These are phyloP conservation scores for Pyrus communis DNA, from an alignment of 306 rosid species.

Conservation along the genomic window DNA sequence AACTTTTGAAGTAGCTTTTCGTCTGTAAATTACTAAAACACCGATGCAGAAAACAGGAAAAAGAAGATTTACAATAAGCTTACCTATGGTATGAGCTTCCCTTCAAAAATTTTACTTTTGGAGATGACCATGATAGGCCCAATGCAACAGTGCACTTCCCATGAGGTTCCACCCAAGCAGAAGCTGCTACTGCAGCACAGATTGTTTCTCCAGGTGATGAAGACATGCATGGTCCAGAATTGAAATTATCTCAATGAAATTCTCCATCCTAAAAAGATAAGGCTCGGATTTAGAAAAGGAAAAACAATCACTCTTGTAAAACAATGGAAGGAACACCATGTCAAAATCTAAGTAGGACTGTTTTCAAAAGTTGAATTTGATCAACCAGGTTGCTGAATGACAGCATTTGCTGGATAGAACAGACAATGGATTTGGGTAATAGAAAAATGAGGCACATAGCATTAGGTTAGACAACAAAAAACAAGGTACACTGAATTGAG, in stretches of 20 bases:
- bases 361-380: not conserved
- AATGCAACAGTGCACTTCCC: slow-evolving; percentile 94
- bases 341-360: not conserved
- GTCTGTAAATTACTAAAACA: not conserved
- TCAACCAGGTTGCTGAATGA: not conserved
- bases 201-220: slow-evolving; percentile 88
- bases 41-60: slow-evolving; percentile 8
- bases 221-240: slow-evolving; percentile 75
- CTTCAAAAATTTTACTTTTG: slow-evolving; percentile 81
- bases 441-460: not conserved
- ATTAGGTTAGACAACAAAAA: slow-evolving; percentile 5
- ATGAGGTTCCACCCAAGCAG: slow-evolving; percentile 98
- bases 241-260: slow-evolving; percentile 72
- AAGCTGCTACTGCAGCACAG: slow-evolving; percentile 95
- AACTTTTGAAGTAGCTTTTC: not conserved
- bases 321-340: not conserved
- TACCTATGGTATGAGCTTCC: slow-evolving; percentile 86
- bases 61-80: not conserved
- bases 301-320: not conserved
- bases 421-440: not conserved
- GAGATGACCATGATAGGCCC: slow-evolving; percentile 95
- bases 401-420: not conserved
- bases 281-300: not conserved
- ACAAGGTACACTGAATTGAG: not conserved
- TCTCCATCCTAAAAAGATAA: slow-evolving; percentile 62